Evolutionary conservation across 2,329 filamentous ascomycete genomes (phyloP).

Genomic region (Cryoendolithus antarcticus): DNA sequence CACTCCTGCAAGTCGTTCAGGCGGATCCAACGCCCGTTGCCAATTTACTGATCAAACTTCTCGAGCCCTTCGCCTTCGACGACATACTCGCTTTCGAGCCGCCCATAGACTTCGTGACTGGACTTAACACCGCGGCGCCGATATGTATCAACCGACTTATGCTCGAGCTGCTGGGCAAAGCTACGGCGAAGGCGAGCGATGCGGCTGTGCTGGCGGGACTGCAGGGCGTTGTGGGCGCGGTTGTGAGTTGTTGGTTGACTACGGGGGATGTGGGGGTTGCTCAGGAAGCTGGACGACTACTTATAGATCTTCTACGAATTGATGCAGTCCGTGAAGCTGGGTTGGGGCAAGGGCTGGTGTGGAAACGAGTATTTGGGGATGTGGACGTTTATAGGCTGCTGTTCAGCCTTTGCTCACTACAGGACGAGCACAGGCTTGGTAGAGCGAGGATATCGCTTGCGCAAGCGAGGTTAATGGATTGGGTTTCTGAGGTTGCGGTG

Average conservation of each 20-base stretch:
- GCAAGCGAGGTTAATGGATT: conserved; percentile 48
- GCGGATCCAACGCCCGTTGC: conserved; percentile 46
- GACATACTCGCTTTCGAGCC: conserved; percentile 36
- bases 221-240: conserved; percentile 39
- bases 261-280: conserved; percentile 44
- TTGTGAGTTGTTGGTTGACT: conserved; percentile 48
- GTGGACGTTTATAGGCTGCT: conserved; percentile 45
- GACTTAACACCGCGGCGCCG: conserved; percentile 35
- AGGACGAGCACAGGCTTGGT: conserved; percentile 27
- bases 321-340: conserved; percentile 26
- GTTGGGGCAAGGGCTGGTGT: conserved; percentile 41
- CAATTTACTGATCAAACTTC: conserved; percentile 39
- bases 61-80: conserved; percentile 37
- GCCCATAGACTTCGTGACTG: conserved; percentile 42
- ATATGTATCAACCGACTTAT: conserved; percentile 36
- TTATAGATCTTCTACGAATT: conserved; percentile 41
- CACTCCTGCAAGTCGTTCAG: conserved; percentile 40
- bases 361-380: conserved; percentile 51
- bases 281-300: conserved; percentile 39
- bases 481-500: conserved; percentile 40
- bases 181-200: conserved; percentile 38
- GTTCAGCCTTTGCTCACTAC: conserved; percentile 42
- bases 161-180: conserved; percentile 45
- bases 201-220: conserved; percentile 46
- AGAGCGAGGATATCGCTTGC: conserved; percentile 45